Evolutionary conservation across 2,329 filamentous ascomycete genomes (phyloP).

Genomic region (Berkeleyomyces basicola): DNA sequence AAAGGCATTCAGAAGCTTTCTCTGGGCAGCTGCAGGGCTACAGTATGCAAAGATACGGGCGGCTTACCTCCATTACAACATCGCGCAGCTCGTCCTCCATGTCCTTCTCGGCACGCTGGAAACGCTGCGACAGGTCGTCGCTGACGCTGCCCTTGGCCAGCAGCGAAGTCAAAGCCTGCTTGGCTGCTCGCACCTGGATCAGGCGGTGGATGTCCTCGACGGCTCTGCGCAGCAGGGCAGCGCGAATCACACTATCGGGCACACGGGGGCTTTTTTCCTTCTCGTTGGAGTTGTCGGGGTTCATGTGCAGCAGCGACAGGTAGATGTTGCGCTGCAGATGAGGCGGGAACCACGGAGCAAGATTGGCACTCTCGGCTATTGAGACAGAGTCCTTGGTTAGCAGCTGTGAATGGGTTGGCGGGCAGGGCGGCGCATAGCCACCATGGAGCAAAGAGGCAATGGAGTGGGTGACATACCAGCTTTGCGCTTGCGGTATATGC

Average conservation of each 20-base stretch:
- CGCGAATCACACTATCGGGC: slow-evolving; percentile 72
- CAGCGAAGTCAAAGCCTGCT: slow-evolving; percentile 69
- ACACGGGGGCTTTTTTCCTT: slow-evolving; percentile 57
- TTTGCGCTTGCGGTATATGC: slow-evolving; percentile 85
- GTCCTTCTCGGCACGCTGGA: slow-evolving; percentile 84
- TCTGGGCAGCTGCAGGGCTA: background rate
- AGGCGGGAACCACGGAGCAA: slow-evolving; percentile 86
- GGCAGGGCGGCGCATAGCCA: background rate
- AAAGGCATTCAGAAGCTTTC: background rate
- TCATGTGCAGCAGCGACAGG: slow-evolving; percentile 73
- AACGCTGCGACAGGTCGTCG: slow-evolving; percentile 89
- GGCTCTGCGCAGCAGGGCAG: slow-evolving; percentile 74
- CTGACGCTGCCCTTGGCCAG: slow-evolving; percentile 84
- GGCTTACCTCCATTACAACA: slow-evolving; percentile 70
- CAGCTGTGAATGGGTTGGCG: slow-evolving; percentile 11
- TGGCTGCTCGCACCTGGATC: slow-evolving; percentile 72
- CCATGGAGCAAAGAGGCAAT: slow-evolving; percentile 10
- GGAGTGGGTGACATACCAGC: slow-evolving; percentile 38
- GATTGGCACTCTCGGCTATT: slow-evolving; percentile 58
- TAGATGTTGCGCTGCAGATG: slow-evolving; percentile 92
- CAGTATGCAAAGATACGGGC: background rate
- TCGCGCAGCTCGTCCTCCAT: slow-evolving; percentile 93
- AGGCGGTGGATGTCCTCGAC: slow-evolving; percentile 88
- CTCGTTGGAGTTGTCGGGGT: slow-evolving; percentile 42
- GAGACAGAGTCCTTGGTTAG: background rate